Base-by-base conservation (phyloP, 306 rosid genomes). In the Quercus berberidifolia region DNA sequence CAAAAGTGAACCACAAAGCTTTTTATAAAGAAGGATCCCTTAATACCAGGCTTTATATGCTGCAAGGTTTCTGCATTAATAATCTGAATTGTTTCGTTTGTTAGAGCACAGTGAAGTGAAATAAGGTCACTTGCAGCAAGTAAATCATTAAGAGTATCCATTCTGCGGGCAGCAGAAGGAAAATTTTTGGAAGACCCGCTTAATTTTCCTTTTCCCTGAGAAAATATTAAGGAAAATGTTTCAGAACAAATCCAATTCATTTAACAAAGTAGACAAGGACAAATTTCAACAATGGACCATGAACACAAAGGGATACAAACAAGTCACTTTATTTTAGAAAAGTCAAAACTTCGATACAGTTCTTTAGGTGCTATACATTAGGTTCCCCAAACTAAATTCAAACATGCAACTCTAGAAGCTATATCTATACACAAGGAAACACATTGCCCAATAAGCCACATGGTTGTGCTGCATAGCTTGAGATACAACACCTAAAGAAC, bases 121-220 rank as follows among this genome's bases (percentile, higher is more conserved):
- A 96, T 80, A 68, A 96, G 97, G 83, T 96, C 99, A 71, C 99
- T 96, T 17, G 99, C 96, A 5, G 99, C 99, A 76, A 96, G 94
- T 78, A 96, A 88, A 87, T 96, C 99, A 56, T 96, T 93, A 55
- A 96, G 98, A 70, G 99, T 96, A 74, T 96, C 99, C 99, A 96
- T 96, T 84, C 89, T 93, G 78, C 99, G 92, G 13, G 93, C 99
- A 30, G 99, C 97, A 51, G 93, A 23, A 54, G 99, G 99, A 79
- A 96, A 96, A 74, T 73, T 89, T 71, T 81, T 18, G 0, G 81
- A 60, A 51, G 89, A 46, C 76, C 85, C 82, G 75, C 85, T 79
- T 28, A 75, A 52, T 75, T 82, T 92, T 71, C 87, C 94, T n/a
- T 77, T 82, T 78, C 85, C 93, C 99, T 93, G 87, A 65, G 54